Base-by-base conservation (phyloP, 805 yeast species). In the Komagataella pastoris region DNA sequence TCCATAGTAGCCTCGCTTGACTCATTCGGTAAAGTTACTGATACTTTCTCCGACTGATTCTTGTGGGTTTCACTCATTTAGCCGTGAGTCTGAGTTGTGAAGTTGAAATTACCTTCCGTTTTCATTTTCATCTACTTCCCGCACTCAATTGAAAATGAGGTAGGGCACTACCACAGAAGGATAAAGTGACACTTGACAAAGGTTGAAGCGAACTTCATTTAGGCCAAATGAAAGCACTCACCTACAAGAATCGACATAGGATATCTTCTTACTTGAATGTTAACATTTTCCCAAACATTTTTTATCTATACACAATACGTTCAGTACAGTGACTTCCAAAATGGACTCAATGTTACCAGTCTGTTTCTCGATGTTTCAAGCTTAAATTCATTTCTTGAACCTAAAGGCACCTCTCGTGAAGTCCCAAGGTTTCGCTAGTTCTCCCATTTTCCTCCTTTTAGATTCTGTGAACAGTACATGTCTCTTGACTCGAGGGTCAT, bases 391-490 rank as follows among this genome's bases (percentile, higher is more conserved):
- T 59, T 66, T 67, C 63, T 60, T 67, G 65, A 69, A 66, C 36
- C 56, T 56, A 49, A 65, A 65, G 7, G 70, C 71, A 44, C 68
- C 68, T 56, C 81, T 70, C 2, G 76, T 64, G 59, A 76, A 78
- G 56, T 71, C 77, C 46, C 76, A 55, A 14, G 79, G 76, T 52
- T 70, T 72, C 40, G 67, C 64, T 50, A 75, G 81, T 6, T 80
- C 80, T 12, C 83, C 77, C 66, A 67, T 66, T 54, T 85, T 88
- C 67, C 99, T 80, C 74, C 88, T 88, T 66, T 86, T 87, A 51
- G 85, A 79, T 65, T 91, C 99, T 30, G 81, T 80, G 72, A 93
- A 91, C 54, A 91, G 72, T 50, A 93, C 96, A 71, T 89, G 97
- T 66, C 96, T 81, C 67, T 85, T 81, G 8, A 88, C 97, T 54